Evolutionary conservation across 2,329 filamentous ascomycete genomes (phyloP), one percentile per base, ranked within the genome.

Genomic region (Fusarium algeriense): DNA sequence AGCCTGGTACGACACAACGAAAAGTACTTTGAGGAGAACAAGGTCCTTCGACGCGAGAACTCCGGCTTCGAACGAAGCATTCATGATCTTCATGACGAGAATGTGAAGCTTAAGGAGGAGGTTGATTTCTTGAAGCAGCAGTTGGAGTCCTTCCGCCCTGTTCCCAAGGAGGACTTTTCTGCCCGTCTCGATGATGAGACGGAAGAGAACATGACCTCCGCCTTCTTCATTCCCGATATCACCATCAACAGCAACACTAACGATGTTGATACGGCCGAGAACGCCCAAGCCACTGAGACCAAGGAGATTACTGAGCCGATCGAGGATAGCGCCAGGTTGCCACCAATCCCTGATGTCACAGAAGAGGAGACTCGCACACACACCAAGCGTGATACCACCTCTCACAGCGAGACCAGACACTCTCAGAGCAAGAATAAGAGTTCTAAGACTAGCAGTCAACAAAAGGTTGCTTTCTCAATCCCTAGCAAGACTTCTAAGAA

Each of bases 191-290:
- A 82, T 7, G 80, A 81, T 2, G 78, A 80, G 59, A 81, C 79
- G 11, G 83, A 84, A 52, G 86, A 88, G 41, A 87, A 88, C 69
- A 87, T 89, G 84, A 89, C 87, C 1, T 89, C 87, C 9, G 87
- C 86, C 6, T 85, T 88, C 72, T 88, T 89, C 71, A 81, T 89
- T 61, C 86, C 87, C 26, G 87, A 89, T 68, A 88, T 89, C 67
- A 89, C 87, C 4, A 81, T 88, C 37, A 83, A 86, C 60, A 82
- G 80, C 7, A 82, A 83, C 58, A 71, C 70, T 10, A 56, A 60
- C 11, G 70, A 70, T 11, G 58, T 68, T 15, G 70, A 73, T 19
- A 61, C 58, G 30, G 54, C 55, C 13, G 79, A 80, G 26, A 74
- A 77, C 28, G 78, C 58, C 12, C 80, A 83, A 63, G 77, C 75